Conservation (phyloP, 768 basidiomycete species). For the Tylopilus vinaceipallidus region DNA sequence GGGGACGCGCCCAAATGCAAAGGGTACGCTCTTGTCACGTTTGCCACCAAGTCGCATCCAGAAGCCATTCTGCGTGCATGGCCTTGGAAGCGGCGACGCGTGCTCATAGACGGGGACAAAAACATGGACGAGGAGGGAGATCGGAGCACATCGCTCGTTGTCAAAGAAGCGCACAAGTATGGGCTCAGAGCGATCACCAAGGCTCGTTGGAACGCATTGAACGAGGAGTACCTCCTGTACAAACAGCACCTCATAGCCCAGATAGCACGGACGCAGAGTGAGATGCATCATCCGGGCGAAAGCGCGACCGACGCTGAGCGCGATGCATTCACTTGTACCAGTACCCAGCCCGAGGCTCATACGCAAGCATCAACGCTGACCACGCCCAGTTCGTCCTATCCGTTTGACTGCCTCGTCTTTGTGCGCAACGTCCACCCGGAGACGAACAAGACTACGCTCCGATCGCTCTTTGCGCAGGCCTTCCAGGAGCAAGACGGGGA, state of each 20-base stretch:
- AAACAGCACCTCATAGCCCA: conserved; percentile 52
- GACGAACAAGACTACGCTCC: conserved; percentile 81
- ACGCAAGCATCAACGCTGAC: conserved; percentile 7
- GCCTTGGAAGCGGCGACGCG: conserved; percentile 52
- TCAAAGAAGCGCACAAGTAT: conserved; percentile 49
- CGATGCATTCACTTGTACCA: neutral
- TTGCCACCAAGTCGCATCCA: conserved; percentile 41
- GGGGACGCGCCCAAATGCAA: conserved; percentile 58
- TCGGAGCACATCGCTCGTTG: conserved; percentile 1
- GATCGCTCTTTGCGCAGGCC: conserved; percentile 49
- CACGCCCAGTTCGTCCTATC: conserved; percentile 43
- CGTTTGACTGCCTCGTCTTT: conserved; percentile 66
- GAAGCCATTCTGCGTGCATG: conserved; percentile 47
- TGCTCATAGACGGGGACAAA: neutral
- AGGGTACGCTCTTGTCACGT: conserved; percentile 72
- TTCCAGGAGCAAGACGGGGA: conserved; percentile 23
- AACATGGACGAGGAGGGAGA: neutral
- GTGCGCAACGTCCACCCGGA: conserved; percentile 67
- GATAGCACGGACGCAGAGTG: conserved; percentile 27
- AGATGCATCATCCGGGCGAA: neutral
- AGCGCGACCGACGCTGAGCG: neutral
- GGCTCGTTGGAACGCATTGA: conserved; percentile 58
- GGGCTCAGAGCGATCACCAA: conserved; percentile 62
- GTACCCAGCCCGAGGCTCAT: no score
- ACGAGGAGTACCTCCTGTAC: conserved; percentile 68